Evolutionary conservation across 768 basidiomycete species (phyloP), one percentile per base, ranked within the genome.

Genomic region (Tylopilus intermedius): DNA sequence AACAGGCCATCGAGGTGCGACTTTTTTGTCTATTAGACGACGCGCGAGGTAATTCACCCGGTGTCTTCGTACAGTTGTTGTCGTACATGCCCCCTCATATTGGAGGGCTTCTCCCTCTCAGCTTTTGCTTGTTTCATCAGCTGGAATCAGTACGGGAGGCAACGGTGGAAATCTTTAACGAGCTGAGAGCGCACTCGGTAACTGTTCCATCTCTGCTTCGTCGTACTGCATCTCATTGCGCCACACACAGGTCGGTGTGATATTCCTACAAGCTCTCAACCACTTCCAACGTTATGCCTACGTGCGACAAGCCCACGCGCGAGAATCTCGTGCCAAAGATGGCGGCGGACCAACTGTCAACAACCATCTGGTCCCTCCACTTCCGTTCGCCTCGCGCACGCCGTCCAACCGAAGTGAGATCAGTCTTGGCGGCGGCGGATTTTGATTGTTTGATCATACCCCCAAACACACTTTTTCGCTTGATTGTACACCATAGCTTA

Each of bases 51-150:
- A 1, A n/a, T 35, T 51, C 10, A 55, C 33, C 13, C 24, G 41
- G 35, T 27, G 11, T 26, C 30, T 32, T 29, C 7, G 39, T 32
- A 30, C 61, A 98, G 95, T 74, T 98, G n/a, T 74, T 98, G 27
- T 80, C 94, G 2, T 76, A 79, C 47, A 69, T 89, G 30, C 83
- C 89, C 10, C 82, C 85, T 1, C 86, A 91, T 58, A 75, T 76
- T 5, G 90, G 91, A 33, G 95, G 96, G 2, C 76, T 98, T 14
- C 71, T 91, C 21, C 88, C 92, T 24, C 74, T 98, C 35, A 86
- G 86, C 32, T 94, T 96, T 66, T 88, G 90, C 9, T 74, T 97
- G 6, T 96, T 97, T 72, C 95, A 98, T 70, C 90, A 90, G 50
- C 78, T 80, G 45, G 82, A 91, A 58, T 61, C 73, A 7, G 80